phyloP scores from a whole-genome alignment of 1,139 yeast genomes.

The Nematodospora anomalae region DNA sequence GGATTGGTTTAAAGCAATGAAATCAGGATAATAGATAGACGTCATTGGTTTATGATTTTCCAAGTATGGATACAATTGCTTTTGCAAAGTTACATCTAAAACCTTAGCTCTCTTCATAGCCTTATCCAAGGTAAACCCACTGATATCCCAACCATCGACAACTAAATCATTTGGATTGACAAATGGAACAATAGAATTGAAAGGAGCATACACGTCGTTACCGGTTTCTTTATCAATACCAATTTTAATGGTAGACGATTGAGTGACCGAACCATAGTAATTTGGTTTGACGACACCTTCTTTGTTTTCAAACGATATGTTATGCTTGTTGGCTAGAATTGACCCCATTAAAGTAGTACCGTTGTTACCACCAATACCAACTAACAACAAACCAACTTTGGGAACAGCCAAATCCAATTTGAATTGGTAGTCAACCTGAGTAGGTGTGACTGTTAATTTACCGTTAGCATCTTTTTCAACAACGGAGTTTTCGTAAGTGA shows the following conservation, averaged over 20 bases:
- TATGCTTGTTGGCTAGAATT: conserved; percentile 79
- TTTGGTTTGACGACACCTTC: conserved; percentile 80
- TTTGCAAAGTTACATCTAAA: conserved; percentile 81
- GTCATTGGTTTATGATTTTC: conserved; percentile 69
- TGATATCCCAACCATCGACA: conserved; percentile 95
- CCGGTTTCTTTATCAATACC: conserved; percentile 76
- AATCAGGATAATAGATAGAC: conserved; percentile 92
- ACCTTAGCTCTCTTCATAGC: conserved; percentile 89
- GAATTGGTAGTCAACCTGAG: conserved; percentile 75
- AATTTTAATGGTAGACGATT: conserved; percentile 83
- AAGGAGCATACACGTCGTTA: conserved; percentile 89
- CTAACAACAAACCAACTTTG: conserved; percentile 84
- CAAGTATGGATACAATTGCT: conserved; percentile 68
- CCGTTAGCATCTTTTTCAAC: conserved; percentile 52
- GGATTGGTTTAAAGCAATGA: conserved; percentile 92
- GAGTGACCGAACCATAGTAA: conserved; percentile 96
- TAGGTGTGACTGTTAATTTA: conserved; percentile 66
- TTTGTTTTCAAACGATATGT: conserved; percentile 77
- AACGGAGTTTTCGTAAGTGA: conserved; percentile 46
- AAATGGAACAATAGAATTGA: conserved; percentile 85
- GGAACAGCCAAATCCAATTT: conserved; percentile 82
- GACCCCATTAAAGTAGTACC: conserved; percentile 91
- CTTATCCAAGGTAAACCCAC: conserved; percentile 63
- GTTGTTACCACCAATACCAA: conserved; percentile 96
- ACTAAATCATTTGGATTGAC: conserved; percentile 88